Evolutionary conservation across 2,329 filamentous ascomycete genomes (phyloP).

Genomic region (Botryotinia calthae): DNA sequence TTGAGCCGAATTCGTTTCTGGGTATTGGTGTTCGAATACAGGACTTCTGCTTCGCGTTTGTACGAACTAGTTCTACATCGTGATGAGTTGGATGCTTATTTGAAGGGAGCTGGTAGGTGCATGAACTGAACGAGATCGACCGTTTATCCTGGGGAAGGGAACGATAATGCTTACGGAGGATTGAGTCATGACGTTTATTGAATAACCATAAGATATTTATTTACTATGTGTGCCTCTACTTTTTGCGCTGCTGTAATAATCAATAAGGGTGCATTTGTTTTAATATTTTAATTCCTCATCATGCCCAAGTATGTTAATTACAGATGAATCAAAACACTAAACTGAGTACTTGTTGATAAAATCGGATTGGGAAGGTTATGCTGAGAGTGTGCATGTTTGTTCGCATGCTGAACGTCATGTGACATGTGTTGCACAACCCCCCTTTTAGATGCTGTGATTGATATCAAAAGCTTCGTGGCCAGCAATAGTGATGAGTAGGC

Average conservation of each 20-base stretch:
- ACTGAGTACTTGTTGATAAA: not conserved
- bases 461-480: not conserved
- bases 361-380: not conserved
- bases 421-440: not conserved
- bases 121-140: not conserved
- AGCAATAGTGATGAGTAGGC: not conserved
- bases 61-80: not conserved
- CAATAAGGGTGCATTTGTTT: not conserved
- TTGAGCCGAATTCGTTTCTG: not conserved
- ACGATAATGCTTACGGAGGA: not conserved
- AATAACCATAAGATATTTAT: not conserved
- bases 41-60: no score
- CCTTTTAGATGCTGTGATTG: not conserved
- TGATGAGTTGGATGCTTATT: not conserved
- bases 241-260: not conserved
- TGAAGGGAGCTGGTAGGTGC: not conserved
- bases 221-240: not conserved
- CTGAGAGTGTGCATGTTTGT: not conserved
- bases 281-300: not conserved
- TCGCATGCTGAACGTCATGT: not conserved
- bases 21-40: not conserved
- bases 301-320: no score
- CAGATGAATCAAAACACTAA: not conserved
- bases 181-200: not conserved
- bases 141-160: not conserved